Base-by-base conservation (phyloP, 768 basidiomycete species). In the Suillus bovinus region DNA sequence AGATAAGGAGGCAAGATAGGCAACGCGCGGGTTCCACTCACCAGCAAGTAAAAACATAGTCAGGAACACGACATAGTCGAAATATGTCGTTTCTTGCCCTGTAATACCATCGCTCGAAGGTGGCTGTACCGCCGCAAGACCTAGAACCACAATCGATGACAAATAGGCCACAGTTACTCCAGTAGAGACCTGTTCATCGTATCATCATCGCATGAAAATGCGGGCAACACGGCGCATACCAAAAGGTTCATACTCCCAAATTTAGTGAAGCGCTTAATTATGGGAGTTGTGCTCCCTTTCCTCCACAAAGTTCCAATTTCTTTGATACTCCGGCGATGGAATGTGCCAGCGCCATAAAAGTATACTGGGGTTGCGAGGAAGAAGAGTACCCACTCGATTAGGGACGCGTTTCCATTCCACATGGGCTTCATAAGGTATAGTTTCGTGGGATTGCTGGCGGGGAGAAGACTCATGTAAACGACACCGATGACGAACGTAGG, bases 231-330 rank as follows among this genome's bases (percentile, higher is more conserved):
- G 20, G 71, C 64, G 9, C 71, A 67, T 50, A 90, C 92, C 27
- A 95, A 78, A 22, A 93, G 81, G 70, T 93, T 93, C 93, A 95
- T 95, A 68, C 88, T 91, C 0, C 93, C 93, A 68, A 94, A 95
- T 17, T 82, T 79, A 59, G 86, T 78, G 60, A 93, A 84, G 0
- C 89, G 81, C 49, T 77, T 76, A 67, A 82, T 75, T 36, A 87
- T 76, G 2, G 88, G 83, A 1, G 80, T 81, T 3, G 78, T 70
- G 64, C 83, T 88, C 22, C 82, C 80, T 54, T 67, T 80, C 61
- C 78, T 78, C 89, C 89, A 90, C 22, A 85, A 71, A 16, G 81
- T 76, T 58, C 68, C 64, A 13, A 90, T 76, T 67, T 90, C 87
- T 68, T 79, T 81, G 58, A 88, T 63, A 61, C 81, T 80, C 41